Base-by-base conservation (phyloP, 495 filamentous ascomycete genomes). In the Penicillium coprophilum region DNA sequence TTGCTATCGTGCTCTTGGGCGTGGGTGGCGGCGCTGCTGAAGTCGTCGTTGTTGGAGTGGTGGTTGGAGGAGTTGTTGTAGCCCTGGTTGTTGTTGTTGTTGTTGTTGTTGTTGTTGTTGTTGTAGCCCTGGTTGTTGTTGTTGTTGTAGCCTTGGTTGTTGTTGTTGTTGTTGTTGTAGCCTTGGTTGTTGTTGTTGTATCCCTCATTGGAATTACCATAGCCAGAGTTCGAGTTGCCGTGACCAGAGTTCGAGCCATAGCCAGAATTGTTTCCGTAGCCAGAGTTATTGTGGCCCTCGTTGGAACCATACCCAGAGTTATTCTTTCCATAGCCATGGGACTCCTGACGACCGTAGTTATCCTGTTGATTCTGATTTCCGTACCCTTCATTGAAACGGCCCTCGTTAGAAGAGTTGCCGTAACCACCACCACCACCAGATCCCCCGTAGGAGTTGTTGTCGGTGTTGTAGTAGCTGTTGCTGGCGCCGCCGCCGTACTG, bases 21-120 rank as follows among this genome's bases (percentile, higher is more conserved):
- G 69, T 84, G 78, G 3, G 71, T 60, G 31, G 67, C 68, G 6
- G 79, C 82, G 53, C 69, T 67, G 59, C 64, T 70, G 66, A 78
- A 74, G 50, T 85, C 78, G 59, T 77, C 59, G 41, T 50, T 45
- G 59, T 52, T 34, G 34, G 34, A 17, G 34, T 38, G 15, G 1
- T 45, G 43, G 43, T 28, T 28, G 20, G n/a, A 39, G 31, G n/a
- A 34, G 32, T n/a, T n/a, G n/a, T n/a, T n/a, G n/a, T n/a, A n/a
- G n/a, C n/a, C n/a, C n/a, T n/a, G n/a, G 15, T 38, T 38, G 39
- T 41, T 58, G 48, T 53, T 59, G 40, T 52, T 64, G 40, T 65
- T 61, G 58, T 55, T 34, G 51, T 63, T 63, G 48, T 65, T 53
- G 27, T 38, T 50, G 30, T 52, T 54, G 32, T 27, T 19, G 44